Evolutionary conservation across 2,329 filamentous ascomycete genomes (phyloP), one percentile per base, ranked within the genome.

Genomic region (Ceratocystis ficicola): DNA sequence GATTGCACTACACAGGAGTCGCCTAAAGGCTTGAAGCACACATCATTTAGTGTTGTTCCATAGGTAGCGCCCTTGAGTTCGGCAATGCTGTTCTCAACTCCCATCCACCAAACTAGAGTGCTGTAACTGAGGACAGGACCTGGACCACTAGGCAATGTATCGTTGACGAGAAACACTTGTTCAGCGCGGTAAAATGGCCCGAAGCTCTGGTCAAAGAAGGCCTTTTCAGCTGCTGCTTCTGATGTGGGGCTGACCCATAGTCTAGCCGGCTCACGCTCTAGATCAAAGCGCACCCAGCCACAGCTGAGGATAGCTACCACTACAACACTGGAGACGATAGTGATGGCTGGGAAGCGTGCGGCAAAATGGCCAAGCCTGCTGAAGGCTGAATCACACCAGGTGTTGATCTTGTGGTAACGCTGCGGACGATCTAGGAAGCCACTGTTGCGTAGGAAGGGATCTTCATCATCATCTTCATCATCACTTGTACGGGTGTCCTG

Each of bases 161-260:
- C 92, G 69, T 97, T 99, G 68, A 97, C 90, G 15, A 99, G 75
- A 74, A 99, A 99, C 0, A 86, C 84, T 76, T 99, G 94, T 74
- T 99, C 89, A 0, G 92, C 88, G 50, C 94, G 88, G 76, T 94
- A 99, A 73, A 99, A 99, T 0, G 93, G 91, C 0, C 94, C 95
- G 73, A 99, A 99, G 71, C 90, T 91, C 44, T 83, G 75, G 73
- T 99, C 95, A 70, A 97, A 99, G 73, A 95, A 99, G 1, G 83
- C 82, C 77, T 99, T 99, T 74, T 99, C 93, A 73, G 90, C 83
- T 0, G 94, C 94, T 22, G 95, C 93, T 62, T 86, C 84, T 3
- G 94, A 97, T 7, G 88, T 88, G 6, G 94, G 94, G 71, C 93
- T 92, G n/a, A 99, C 94, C 94, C 94, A 99, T 7, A 99, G 79